A percentile compares a stretch with the other conserved stretches of the same genome.
These are phyloP conservation scores for Orobanche coerulescens DNA, from an alignment of 257 asterid species.

Conservation along the genomic window DNA sequence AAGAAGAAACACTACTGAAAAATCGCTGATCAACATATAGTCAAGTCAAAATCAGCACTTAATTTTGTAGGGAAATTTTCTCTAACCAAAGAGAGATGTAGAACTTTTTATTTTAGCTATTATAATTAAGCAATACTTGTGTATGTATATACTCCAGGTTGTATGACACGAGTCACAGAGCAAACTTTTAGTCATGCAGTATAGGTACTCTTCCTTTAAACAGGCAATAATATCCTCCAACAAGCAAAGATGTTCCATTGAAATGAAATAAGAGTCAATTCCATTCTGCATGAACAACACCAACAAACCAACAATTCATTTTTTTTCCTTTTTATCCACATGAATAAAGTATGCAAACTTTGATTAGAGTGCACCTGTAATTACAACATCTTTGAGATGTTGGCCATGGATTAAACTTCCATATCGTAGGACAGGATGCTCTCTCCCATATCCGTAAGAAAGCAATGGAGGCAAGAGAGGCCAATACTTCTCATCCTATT, in stretches of 20 bases:
- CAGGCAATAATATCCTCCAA: conserved; percentile 3
- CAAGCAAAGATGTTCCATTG: not conserved
- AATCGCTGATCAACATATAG: not conserved
- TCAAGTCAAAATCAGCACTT: not conserved
- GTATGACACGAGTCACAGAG: not conserved
- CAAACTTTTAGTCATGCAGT: not conserved
- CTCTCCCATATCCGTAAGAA: conserved; percentile 73
- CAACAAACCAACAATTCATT: not conserved
- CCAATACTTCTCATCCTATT: conserved; percentile 73
- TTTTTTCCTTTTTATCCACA: not conserved
- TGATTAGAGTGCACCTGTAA: conserved; percentile 47
- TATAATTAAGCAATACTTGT: not conserved
- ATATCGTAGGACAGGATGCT: conserved; percentile 68
- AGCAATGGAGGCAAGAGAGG: conserved; percentile 83
- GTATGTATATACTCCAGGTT: not conserved
- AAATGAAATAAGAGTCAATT: not conserved
- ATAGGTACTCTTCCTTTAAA: not conserved
- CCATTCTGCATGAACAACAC: not conserved
- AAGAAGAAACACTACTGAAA: not conserved
- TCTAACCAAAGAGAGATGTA: not conserved
- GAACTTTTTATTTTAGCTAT: not conserved
- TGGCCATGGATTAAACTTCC: conserved; percentile 83
- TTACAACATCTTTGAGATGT: conserved; percentile 63
- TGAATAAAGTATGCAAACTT: not conserved
- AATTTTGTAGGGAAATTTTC: not conserved